Conservation (phyloP, 2,329 filamentous ascomycete genomes). For the Epichloe bromicola region DNA sequence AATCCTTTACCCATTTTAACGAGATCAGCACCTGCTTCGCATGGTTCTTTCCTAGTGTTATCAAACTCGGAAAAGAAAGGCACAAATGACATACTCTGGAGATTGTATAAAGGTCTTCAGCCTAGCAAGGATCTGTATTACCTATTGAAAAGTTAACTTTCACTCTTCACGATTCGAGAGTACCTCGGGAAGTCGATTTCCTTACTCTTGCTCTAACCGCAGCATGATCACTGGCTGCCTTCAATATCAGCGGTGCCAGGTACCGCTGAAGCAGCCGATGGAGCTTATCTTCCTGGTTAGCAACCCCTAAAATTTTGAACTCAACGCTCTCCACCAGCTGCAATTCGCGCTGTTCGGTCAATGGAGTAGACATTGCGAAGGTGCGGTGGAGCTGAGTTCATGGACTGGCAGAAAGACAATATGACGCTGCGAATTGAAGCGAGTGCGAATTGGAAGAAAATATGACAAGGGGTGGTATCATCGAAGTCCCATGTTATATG, state of each 20-base stretch:
- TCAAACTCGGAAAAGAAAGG: not conserved
- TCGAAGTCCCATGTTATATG: not conserved
- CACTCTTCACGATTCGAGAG: not conserved
- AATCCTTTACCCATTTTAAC: conserved; percentile 31
- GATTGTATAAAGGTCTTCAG: conserved; percentile 42
- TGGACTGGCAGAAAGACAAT: not conserved
- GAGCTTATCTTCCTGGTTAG: conserved; percentile 74
- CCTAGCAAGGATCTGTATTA: conserved; percentile 37
- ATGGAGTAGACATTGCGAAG: conserved; percentile 22
- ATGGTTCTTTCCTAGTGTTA: not conserved
- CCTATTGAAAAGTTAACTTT: conserved; percentile 20
- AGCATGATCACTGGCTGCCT: conserved; percentile 68
- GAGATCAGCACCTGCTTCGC: conserved; percentile 1
- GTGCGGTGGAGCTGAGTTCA: not conserved
- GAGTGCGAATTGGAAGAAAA: not conserved
- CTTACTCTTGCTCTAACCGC: conserved; percentile 65
- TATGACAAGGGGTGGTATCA: not conserved
- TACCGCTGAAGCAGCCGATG: conserved; percentile 66
- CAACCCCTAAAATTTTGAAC: conserved; percentile 63
- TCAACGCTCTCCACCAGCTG: conserved; percentile 76
- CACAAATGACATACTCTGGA: conserved; percentile 27
- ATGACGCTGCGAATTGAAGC: not conserved
- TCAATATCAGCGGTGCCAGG: conserved; percentile 69
- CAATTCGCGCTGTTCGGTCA: conserved; percentile 58
- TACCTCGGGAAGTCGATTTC: not conserved